A percentile compares a stretch with the other conserved stretches of the same genome.
Conservation (phyloP, 495 filamentous ascomycete species). For the Penicillium canescens region DNA sequence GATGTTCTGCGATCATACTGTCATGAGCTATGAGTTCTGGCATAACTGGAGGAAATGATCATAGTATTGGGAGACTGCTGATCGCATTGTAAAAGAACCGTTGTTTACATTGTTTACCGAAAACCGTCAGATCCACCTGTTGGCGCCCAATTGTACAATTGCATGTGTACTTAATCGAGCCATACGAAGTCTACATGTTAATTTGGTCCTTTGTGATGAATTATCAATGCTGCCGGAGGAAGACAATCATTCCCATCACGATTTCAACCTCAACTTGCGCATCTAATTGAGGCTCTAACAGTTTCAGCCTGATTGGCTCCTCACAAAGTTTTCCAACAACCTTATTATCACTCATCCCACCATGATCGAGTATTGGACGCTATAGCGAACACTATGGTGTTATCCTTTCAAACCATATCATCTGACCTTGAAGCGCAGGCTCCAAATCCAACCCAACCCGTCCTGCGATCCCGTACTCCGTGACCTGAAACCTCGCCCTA, state of each 20-base stretch:
- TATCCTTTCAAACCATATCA: too few relatives aligned
- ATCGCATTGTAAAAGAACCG: not conserved
- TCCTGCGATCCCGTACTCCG: too few relatives aligned
- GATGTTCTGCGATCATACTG: conserved; percentile 71
- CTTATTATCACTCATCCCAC: too few relatives aligned
- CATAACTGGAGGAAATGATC: conserved; percentile 33
- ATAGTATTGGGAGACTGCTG: not conserved
- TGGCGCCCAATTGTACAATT: not conserved
- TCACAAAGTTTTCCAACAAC: not conserved
- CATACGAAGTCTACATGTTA: not conserved
- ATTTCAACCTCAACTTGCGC: too few relatives aligned
- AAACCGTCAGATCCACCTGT: not conserved
- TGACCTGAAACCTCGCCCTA: too few relatives aligned
- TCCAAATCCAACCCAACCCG: too few relatives aligned
- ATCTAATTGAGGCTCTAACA: not conserved
- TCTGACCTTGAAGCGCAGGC: too few relatives aligned
- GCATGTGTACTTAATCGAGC: not conserved
- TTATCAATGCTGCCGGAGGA: too few relatives aligned
- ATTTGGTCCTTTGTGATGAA: too few relatives aligned
- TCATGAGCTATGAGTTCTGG: conserved; percentile 81
- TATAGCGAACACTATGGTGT: too few relatives aligned
- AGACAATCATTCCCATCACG: too few relatives aligned
- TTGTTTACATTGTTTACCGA: not conserved
- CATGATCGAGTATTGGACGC: too few relatives aligned
- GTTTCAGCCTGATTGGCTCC: not conserved